A percentile compares a stretch with the other conserved stretches of the same genome.
These are phyloP conservation scores for Talaromyces sp. DNA, from an alignment of 2,329 filamentous ascomycete species.

Conservation along the genomic window DNA sequence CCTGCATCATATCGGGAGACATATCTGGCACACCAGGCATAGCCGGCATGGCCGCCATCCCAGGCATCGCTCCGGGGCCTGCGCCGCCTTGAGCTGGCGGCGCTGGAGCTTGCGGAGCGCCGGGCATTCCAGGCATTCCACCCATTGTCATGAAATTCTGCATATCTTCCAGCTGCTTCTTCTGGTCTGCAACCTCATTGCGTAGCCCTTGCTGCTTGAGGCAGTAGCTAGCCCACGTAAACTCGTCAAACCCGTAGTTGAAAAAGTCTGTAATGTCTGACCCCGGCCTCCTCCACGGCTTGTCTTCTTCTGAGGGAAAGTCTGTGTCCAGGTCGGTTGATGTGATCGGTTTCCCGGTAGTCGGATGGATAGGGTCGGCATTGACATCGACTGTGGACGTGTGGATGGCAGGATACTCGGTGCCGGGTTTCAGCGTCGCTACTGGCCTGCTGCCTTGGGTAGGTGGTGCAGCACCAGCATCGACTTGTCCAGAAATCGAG, in stretches of 20 bases:
- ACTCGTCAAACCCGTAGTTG: constrained; percentile 98
- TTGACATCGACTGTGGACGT: constrained; percentile 83
- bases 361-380: constrained; percentile 70
- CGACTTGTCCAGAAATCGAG: constrained; percentile 22
- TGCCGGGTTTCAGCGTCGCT: constrained; percentile 47
- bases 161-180: constrained; percentile 60
- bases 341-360: constrained; percentile 70
- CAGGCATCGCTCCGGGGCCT: constrained; percentile 21
- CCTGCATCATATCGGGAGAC: constrained; percentile 52
- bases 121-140: constrained; percentile 42
- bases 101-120: constrained; percentile 20
- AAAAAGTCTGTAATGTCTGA: constrained; percentile 96
- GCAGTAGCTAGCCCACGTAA: constrained; percentile 93
- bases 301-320: constrained; percentile 66
- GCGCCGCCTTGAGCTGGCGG: constrained; percentile 21
- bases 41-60: constrained; percentile 27
- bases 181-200: constrained; percentile 73
- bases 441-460: constrained; percentile 30
- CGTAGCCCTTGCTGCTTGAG: constrained; percentile 77
- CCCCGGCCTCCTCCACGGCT: constrained; percentile 91
- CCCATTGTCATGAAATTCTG: constrained; percentile 52
- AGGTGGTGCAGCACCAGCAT: constrained; percentile 25
- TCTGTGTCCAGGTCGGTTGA: constrained; percentile 72
- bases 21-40: constrained; percentile 46
- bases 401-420: constrained; percentile 59